Conservation (phyloP, 805 yeast species). For the Wilhelminamyces savonicus region DNA sequence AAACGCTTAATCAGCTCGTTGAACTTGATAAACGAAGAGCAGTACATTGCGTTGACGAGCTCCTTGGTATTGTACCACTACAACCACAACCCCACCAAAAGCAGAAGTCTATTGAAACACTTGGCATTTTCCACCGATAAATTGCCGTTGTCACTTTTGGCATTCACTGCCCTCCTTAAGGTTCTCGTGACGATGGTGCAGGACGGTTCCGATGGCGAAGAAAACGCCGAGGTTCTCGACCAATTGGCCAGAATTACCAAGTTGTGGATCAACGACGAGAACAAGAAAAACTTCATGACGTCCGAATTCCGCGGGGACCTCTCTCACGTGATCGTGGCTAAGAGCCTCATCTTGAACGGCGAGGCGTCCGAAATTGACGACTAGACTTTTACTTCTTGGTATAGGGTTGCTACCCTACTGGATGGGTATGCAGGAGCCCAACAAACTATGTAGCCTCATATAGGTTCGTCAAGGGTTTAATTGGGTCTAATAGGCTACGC, state of each 20-base stretch:
- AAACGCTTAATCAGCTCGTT: constrained; percentile 22
- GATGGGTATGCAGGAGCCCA: too few relatives aligned
- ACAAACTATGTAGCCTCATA: too few relatives aligned
- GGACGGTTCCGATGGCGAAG: constrained; percentile 10
- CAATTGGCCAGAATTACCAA: constrained; percentile 17
- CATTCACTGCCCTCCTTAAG: constrained; percentile 27
- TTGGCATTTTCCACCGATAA: constrained; percentile 12
- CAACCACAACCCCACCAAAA: constrained; percentile 10
- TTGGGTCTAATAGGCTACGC: too few relatives aligned
- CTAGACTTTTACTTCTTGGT: too few relatives aligned
- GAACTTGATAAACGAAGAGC: constrained; percentile 27
- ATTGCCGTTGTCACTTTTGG: constrained; percentile 18
- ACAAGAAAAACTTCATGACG: constrained; percentile 12
- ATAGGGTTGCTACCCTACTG: too few relatives aligned
- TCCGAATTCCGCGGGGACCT: constrained; percentile 18
- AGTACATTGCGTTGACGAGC: constrained; percentile 24
- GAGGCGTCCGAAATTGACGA: background rate
- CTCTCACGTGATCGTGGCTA: constrained; percentile 22
- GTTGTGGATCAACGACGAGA: constrained; percentile 24
- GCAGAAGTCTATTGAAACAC: constrained; percentile 21
- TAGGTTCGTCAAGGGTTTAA: too few relatives aligned
- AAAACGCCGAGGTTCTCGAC: constrained; percentile 21
- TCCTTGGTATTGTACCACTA: constrained; percentile 19
- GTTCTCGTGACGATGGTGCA: constrained; percentile 12
- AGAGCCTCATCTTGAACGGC: constrained; percentile 10